These are phyloP conservation scores for Tylopilus plumbeoviolaceoides DNA, from an alignment of 768 basidiomycete species.

Conservation along the genomic window DNA sequence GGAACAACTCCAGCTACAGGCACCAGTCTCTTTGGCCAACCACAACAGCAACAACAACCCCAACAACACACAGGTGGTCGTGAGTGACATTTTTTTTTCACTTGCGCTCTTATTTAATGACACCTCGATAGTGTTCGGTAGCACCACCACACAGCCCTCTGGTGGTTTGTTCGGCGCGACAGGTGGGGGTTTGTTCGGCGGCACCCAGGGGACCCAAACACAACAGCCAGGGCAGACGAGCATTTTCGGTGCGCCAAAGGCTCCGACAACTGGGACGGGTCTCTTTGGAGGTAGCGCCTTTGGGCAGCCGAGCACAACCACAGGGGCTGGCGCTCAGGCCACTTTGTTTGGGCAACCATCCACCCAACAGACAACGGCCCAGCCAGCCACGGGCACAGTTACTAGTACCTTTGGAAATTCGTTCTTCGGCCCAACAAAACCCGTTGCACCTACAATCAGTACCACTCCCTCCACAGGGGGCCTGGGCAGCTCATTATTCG, in stretches of 20 bases:
- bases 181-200: slow-evolving; percentile 33
- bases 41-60: slow-evolving; percentile 32
- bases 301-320: slow-evolving; percentile 38
- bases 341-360: slow-evolving; percentile 51
- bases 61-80: slow-evolving; percentile 25
- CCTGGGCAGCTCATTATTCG: slow-evolving; percentile 40
- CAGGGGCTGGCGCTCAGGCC: slow-evolving; percentile 26
- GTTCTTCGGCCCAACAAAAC: slow-evolving; percentile 50
- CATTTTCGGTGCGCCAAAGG: slow-evolving; percentile 30
- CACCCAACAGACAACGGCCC: slow-evolving; percentile 39
- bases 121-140: slow-evolving; percentile 35
- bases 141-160: slow-evolving; percentile 25
- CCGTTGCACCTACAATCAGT: slow-evolving; percentile 46
- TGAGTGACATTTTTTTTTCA: slow-evolving; percentile 20
- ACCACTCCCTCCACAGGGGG: slow-evolving; percentile 37
- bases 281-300: slow-evolving; percentile 47
- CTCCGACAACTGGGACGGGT: slow-evolving; percentile 30
- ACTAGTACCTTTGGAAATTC: slow-evolving; percentile 36
- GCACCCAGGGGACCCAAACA: slow-evolving; percentile 32
- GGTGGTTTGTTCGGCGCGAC: slow-evolving; percentile 37
- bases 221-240: slow-evolving; percentile 35
- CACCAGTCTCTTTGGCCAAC: slow-evolving; percentile 33
- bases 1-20: slow-evolving; percentile 22
- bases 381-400: slow-evolving; percentile 32
- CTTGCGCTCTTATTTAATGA: slow-evolving; percentile 5